phyloP scores from a whole-genome alignment of 2,329 filamentous ascomycete species.

The Acrocalymma vagum region DNA sequence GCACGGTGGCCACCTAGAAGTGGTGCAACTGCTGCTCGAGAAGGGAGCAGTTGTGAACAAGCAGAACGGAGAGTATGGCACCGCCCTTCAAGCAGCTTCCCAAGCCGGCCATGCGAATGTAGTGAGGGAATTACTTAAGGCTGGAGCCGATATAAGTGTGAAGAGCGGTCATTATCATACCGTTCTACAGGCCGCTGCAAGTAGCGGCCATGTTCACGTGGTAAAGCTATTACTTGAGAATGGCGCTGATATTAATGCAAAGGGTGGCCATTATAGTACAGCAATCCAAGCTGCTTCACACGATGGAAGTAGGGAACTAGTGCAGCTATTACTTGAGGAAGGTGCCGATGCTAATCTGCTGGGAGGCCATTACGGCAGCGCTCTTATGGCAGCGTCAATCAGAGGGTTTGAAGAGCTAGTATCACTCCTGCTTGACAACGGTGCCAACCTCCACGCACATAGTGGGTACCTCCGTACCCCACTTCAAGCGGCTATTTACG shows the following conservation, averaged over 20 bases:
- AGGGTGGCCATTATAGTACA: neutral
- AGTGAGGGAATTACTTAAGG: constrained; percentile 26
- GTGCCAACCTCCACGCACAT: too few species aligned
- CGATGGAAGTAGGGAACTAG: neutral
- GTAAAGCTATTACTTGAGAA: constrained; percentile 12
- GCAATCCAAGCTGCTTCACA: constrained; percentile 15
- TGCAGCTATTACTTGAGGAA: constrained; percentile 16
- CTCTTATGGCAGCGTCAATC: neutral
- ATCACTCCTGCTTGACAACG: constrained; percentile 15
- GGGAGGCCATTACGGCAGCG: neutral
- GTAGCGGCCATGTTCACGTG: constrained; percentile 1
- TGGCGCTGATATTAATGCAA: constrained; percentile 10
- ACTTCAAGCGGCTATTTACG: too few species aligned
- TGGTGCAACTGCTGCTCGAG: constrained; percentile 17
- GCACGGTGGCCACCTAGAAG: neutral
- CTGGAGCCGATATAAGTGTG: constrained; percentile 16
- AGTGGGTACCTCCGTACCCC: too few species aligned
- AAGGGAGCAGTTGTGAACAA: too few species aligned
- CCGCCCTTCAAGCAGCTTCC: constrained; percentile 27
- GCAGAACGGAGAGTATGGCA: too few species aligned
- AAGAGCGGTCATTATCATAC: constrained; percentile 7
- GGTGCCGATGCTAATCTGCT: constrained; percentile 1
- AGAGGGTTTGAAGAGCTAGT: constrained; percentile 4
- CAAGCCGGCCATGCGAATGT: constrained; percentile 16
- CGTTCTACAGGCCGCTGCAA: constrained; percentile 5